phyloP scores from a whole-genome alignment of 2,329 filamentous ascomycete genomes.

The Pyrenophora teres region DNA sequence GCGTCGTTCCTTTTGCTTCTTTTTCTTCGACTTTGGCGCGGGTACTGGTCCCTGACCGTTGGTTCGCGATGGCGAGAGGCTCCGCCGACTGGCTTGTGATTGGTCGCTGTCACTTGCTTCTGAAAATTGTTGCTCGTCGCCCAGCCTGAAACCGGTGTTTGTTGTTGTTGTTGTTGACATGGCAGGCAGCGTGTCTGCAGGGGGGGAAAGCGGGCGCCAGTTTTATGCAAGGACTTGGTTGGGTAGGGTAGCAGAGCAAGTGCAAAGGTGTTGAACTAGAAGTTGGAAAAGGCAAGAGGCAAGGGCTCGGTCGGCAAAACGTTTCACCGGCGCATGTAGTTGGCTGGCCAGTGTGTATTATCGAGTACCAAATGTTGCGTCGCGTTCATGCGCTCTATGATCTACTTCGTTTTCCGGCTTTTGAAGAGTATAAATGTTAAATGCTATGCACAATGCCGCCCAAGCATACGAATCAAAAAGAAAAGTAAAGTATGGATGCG shows the following conservation, averaged over 20 bases:
- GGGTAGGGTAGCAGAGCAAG: conserved; percentile 4
- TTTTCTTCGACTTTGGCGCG: conserved; percentile 11
- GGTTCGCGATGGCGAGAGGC: conserved; percentile 19
- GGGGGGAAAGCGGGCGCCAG: conserved; percentile 14
- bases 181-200: conserved; percentile 1
- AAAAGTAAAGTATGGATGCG: conserved; percentile 14
- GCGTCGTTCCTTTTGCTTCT: conserved; percentile 26
- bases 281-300: conserved; percentile 15
- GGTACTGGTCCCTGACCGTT: conserved; percentile 12
- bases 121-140: conserved; percentile 12
- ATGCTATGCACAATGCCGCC: conserved; percentile 32
- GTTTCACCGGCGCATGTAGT: conserved; percentile 30
- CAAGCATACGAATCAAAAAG: conserved; percentile 12
- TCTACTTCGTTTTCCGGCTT: conserved; percentile 28
- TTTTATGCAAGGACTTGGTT: conserved; percentile 2
- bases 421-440: conserved; percentile 18
- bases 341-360: conserved; percentile 25
- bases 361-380: conserved; percentile 16
- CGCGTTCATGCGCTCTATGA: conserved; percentile 27
- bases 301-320: conserved; percentile 19
- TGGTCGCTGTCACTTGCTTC: conserved; percentile 31
- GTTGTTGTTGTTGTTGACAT: neutral
- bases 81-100: conserved; percentile 29
- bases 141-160: conserved; percentile 21
- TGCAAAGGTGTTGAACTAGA: conserved; percentile 7